These are phyloP conservation scores for Deinandra increscens DNA, from an alignment of 129 eudicot genomes.

Conservation along the genomic window DNA sequence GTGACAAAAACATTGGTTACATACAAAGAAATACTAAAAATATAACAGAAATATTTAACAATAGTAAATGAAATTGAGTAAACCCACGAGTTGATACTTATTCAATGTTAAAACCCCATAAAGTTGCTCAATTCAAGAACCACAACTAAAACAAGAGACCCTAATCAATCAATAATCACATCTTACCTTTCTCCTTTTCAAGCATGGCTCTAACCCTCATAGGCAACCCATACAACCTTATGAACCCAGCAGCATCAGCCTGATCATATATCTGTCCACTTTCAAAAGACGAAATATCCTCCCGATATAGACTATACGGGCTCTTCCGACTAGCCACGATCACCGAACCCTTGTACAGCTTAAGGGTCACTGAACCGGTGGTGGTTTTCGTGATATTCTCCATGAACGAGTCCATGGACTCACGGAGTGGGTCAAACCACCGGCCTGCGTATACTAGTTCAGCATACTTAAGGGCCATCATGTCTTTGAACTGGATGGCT, in stretches of 20 bases:
- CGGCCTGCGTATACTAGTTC: slow-evolving; percentile 94
- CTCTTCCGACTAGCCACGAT: slow-evolving; percentile 75
- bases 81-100: slow-evolving; percentile 8
- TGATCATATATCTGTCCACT: slow-evolving; percentile 86
- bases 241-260: slow-evolving; percentile 99
- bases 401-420: slow-evolving; percentile 89
- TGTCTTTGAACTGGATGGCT: slow-evolving; percentile 83
- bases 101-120: slow-evolving; percentile 18
- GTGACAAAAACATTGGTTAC: too few species aligned
- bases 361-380: slow-evolving; percentile 83
- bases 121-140: slow-evolving; percentile 6
- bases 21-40: neutral
- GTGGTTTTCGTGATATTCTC: slow-evolving; percentile 76
- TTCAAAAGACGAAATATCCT: slow-evolving; percentile 93
- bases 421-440: slow-evolving; percentile 98
- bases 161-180: neutral
- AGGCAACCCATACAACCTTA: slow-evolving; percentile 74
- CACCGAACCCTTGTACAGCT: slow-evolving; percentile 88
- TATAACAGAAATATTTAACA: neutral
- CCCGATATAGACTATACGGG: slow-evolving; percentile 74
- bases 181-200: slow-evolving; percentile 58
- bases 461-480: slow-evolving; percentile 80
- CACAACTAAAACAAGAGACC: neutral
- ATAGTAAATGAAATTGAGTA: neutral
- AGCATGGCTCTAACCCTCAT: slow-evolving; percentile 98